Base-by-base conservation (phyloP, 2,329 filamentous ascomycete species). In the Calonectria leucothoes region DNA sequence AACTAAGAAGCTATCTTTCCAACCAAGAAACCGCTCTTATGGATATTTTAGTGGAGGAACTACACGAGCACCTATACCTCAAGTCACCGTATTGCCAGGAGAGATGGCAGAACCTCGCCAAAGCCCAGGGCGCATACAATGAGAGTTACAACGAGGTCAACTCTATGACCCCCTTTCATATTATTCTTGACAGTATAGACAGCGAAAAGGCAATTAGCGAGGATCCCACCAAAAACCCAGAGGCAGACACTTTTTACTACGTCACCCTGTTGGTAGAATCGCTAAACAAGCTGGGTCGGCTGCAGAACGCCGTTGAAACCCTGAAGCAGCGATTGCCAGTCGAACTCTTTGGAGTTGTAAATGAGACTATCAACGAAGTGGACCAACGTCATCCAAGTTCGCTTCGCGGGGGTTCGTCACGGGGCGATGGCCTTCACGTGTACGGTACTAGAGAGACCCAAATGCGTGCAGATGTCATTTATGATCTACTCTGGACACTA, bases 51-150 rank as follows among this genome's bases (percentile, higher is more conserved):
- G 93, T 98, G n/a, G 97, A 99, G 83, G 97, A 99, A 84, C 88
- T 99, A 39, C 97, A 99, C 82, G 97, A 98, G 82, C 97, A 99
- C 85, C 89, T 99, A 5, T 99, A 99, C 82, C 91, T 99, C 48
- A 98, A 98, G 83, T 98, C 96, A 4, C 97, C 96, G 0, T 99
- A 99, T 82, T 98, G 96, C 82, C 95, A 98, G 82, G 95, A 98
- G 82, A 90, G 97, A 77, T 99, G 97, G 97, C 97, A 98, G 84
- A 91, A 90, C 72, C 91, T 98, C 73, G 90, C 93, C 45, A 93
- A 93, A 78, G 90, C 89, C 45, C 93, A 94, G 76, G 88, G 91
- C 61, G 86, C 87, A 4, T 87, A 85, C 74, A 86, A 86, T 52
- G 88, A 90, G 65, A 86, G 83, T 45, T 88, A 88, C 71, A 82